A percentile compares a stretch with the other conserved stretches of the same genome.
phyloP scores from a whole-genome alignment of 2,329 filamentous ascomycete species.

The Epicoccum sorghinum region DNA sequence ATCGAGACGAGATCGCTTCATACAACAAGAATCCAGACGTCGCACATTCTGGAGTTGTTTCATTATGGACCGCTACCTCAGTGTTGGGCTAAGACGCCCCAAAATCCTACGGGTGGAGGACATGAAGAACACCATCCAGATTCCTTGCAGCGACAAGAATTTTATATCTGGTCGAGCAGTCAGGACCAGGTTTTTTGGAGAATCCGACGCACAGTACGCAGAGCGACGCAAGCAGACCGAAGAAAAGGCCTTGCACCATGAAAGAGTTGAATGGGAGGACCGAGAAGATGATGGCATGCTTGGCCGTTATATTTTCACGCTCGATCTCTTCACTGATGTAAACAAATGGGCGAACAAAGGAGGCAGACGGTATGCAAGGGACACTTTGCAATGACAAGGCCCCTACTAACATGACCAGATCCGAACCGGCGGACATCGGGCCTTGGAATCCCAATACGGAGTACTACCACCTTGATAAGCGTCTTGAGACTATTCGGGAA shows the following conservation, averaged over 20 bases:
- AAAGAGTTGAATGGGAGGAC: slow-evolving; percentile 53
- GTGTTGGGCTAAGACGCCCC: slow-evolving; percentile 67
- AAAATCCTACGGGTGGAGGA: slow-evolving; percentile 65
- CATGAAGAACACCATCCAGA: slow-evolving; percentile 61
- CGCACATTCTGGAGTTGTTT: slow-evolving; percentile 79
- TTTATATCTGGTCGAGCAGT: slow-evolving; percentile 68
- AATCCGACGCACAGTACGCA: slow-evolving; percentile 23
- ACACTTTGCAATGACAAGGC: too few species aligned
- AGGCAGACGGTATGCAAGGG: slow-evolving; percentile 55
- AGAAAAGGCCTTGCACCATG: slow-evolving; percentile 1
- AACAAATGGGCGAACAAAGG: slow-evolving; percentile 65
- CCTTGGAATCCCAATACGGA: slow-evolving; percentile 65
- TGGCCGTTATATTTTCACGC: slow-evolving; percentile 59
- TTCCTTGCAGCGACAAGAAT: slow-evolving; percentile 70
- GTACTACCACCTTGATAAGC: slow-evolving; percentile 60
- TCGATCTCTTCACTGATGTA: slow-evolving; percentile 62
- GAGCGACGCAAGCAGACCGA: slow-evolving; percentile 18
- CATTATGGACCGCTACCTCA: slow-evolving; percentile 72
- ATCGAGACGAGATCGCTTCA: slow-evolving; percentile 52
- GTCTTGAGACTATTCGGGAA: slow-evolving; percentile 61
- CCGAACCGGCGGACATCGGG: slow-evolving; percentile 53
- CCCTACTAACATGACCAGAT: slow-evolving; percentile 11
- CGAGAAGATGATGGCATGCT: slow-evolving; percentile 56
- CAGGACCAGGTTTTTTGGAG: slow-evolving; percentile 45
- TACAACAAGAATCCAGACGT: slow-evolving; percentile 67